Base-by-base conservation (phyloP, 179 eudicot species). In the Pouteria campechiana region DNA sequence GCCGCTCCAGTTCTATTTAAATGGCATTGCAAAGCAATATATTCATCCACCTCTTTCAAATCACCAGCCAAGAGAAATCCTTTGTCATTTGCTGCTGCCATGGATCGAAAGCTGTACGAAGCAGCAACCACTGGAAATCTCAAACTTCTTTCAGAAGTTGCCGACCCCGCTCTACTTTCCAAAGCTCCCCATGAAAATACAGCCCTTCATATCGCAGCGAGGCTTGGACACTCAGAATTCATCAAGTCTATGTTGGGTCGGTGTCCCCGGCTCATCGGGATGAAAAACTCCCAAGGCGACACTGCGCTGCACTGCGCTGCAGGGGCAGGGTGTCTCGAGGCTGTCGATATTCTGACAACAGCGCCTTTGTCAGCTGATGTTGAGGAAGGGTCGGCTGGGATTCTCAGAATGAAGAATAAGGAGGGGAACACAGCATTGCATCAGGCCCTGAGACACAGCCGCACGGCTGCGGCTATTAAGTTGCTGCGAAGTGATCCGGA, bases 381-480 rank as follows among this genome's bases (percentile, higher is more conserved):
- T 55, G 42, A 22, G 22, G 15, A 38, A 9, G 14, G 38, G 1
- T 48, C 54, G 19, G 32, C 25, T 25, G 38, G 19, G 16, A 52
- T 46, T 48, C 16, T 46, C 42, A 46, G 48, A 44, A 35, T 28
- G n/a, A 1, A 5, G 6, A 58, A 58, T 9, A 17, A 8, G 17
- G 54, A 46, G 2, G 36, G 23, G 3, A 49, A 52, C 48, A 60
- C 50, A 5, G 48, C 60, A 10, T 32, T 60, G 18, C 65, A 60
- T 6, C 48, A 22, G 53, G 65, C 65, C 2, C 48, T 52, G 20
- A 37, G 53, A 43, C 31, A 20, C n/a, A 31, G 41, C 13, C 60
- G 47, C 12, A 8, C 37, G 6, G 17, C 13, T 0, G 43, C 41
- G 6, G 49, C 29, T 5, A 20, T 52, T 12, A 4, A 52, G 48